phyloP scores from a whole-genome alignment of 352 stramenopile genomes.

The Pseudoperonospora humuli region DNA sequence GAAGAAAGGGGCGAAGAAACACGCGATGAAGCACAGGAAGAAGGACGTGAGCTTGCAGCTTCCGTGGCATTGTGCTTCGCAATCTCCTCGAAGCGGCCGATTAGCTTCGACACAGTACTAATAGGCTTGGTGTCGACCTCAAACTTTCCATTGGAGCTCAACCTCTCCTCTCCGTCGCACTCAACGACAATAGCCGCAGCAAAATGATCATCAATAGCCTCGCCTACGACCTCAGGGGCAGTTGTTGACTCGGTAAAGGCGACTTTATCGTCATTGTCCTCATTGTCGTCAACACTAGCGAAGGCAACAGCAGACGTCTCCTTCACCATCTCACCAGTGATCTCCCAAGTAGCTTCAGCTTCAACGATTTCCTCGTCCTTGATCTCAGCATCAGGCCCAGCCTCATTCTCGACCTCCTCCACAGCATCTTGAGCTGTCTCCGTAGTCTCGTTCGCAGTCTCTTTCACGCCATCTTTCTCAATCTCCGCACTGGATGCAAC shows the following conservation, averaged over 20 bases:
- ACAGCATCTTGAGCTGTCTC: neutral
- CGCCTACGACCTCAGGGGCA: neutral
- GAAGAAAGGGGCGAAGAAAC: conserved; percentile 7
- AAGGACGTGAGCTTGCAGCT: conserved; percentile 8
- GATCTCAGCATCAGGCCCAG: neutral
- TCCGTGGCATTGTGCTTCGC: conserved; percentile 12
- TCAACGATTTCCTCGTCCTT: neutral
- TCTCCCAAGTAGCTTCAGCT: neutral
- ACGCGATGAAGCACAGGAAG: conserved; percentile 9
- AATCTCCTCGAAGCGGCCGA: conserved; percentile 27
- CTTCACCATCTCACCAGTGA: neutral
- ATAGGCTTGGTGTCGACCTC: conserved; percentile 24
- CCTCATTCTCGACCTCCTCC: neutral
- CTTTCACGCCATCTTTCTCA: neutral
- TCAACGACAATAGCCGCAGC: neutral
- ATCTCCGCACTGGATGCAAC: neutral
- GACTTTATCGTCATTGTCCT: neutral
- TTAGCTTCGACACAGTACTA: conserved; percentile 19
- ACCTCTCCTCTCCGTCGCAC: neutral
- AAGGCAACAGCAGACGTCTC: neutral
- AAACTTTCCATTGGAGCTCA: conserved; percentile 1
- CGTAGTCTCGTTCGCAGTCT: neutral
- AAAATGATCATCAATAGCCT: neutral
- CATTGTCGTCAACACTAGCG: neutral
- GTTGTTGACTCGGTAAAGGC: neutral